Base-by-base conservation (phyloP, 495 filamentous ascomycete genomes). In the Sporormia fimetaria region DNA sequence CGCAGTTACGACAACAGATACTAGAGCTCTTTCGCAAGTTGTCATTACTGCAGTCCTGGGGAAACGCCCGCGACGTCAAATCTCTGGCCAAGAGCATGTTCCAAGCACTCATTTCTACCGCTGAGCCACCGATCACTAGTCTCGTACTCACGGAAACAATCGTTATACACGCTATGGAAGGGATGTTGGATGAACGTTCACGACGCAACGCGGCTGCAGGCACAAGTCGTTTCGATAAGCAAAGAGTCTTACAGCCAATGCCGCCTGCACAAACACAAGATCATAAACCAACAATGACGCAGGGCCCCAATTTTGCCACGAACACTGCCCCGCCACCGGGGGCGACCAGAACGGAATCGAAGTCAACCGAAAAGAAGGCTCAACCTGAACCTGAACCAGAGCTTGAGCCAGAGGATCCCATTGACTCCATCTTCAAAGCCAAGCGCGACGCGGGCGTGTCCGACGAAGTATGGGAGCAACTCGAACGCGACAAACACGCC, bases 21-120 rank as follows among this genome's bases (percentile, higher is more conserved):
- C n/a, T 62, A 0, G 24, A 54, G 3, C 44, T 49, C 0, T 71
- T 83, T 37, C 21, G 52, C 1, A 44, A 30, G 1, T 57, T 81
- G 1, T 49, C 69, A 0, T 40, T 43, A 2, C 66, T 70, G 2
- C 40, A 63, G n/a, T 65, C 63, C 10, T 87, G 79, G 78, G 80
- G 66, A 3, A 87, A 79, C 50, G 80, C 75, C 0, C 61, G 80
- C 6, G 81, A 85, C 38, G 65, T 87, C 0, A 58, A 73, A 25
- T 72, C 66, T 0, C 28, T 84, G 1, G 67, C 61, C 0, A 78
- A 73, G 43, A 53, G 29, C 0, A 67, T 81, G 10, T 72, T 69
- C 42, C 49, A 61, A n/a, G 59, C 54, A 29, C 42, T 65, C 2
- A 48, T 78, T 8, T 53, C 49, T 1, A 55, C 53, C 0, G 28